Evolutionary conservation across 352 stramenopile genomes (phyloP).

Genomic region (Phytopythium oedochilum): DNA sequence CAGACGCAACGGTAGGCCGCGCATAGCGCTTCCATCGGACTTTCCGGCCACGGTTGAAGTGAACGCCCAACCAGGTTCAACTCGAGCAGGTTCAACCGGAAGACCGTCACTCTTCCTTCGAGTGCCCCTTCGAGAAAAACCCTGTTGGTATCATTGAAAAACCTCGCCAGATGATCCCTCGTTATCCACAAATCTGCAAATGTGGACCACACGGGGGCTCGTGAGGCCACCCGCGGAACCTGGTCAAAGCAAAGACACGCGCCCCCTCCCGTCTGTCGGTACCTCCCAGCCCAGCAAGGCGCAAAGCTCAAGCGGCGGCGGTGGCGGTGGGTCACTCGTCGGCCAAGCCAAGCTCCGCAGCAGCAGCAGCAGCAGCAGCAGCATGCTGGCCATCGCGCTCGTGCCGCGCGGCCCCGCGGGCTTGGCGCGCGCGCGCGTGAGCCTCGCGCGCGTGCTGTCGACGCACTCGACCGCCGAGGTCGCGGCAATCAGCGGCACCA

Average conservation of each 20-base stretch:
- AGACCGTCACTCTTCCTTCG: background rate
- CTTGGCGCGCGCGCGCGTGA: constrained; percentile 10
- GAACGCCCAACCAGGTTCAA: no score
- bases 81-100: background rate
- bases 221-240: background rate
- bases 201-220: constrained; percentile 1
- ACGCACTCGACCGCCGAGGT: constrained; percentile 49
- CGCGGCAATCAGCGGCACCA: constrained; percentile 22
- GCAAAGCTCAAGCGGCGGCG: constrained; percentile 22
- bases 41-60: background rate
- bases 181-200: constrained; percentile 3
- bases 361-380: constrained; percentile 1
- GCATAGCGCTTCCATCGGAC: background rate
- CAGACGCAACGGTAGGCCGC: no score
- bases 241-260: constrained; percentile 8
- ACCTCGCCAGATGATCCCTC: background rate
- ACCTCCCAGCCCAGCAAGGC: no score
- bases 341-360: no score
- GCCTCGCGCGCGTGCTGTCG: constrained; percentile 51
- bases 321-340: constrained; percentile 25
- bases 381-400: constrained; percentile 20
- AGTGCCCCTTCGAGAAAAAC: background rate
- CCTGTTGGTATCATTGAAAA: no score
- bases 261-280: background rate
- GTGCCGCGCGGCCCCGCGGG: constrained; percentile 5